Base-by-base conservation (phyloP, 176 grass and related monocot species). In the Dactylis glomerata region DNA sequence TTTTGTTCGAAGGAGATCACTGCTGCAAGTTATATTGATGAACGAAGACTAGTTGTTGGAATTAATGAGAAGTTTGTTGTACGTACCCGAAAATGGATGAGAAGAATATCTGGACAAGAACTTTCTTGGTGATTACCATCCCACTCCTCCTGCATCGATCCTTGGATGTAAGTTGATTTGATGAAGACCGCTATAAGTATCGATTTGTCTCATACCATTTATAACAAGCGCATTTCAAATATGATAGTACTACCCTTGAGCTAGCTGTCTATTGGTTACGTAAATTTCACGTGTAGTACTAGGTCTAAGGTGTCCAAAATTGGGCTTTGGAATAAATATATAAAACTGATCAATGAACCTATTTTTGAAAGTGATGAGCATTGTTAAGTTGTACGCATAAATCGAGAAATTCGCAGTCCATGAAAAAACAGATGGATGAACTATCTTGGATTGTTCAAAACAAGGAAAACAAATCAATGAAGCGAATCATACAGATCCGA, bases 31-130 rank as follows among this genome's bases (percentile, higher is more conserved):
- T 63, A 55, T 23, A 42, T 67, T 34, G 37, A 42, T 9, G 34
- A 37, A 22, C 34, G 19, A 24, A 22, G 14, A n/a, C 47, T 72
- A 23, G 26, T 38, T 76, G 41, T 78, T 59, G 42, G 59, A 83
- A 24, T 58, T 47, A 68, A 14, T 68, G 28, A 80, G 41, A 68
- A 70, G 31, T 55, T 30, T 49, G n/a, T 67, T 51, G 16, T 24
- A 63, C 89, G 26, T 88, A 96, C 94, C 94, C 94, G 82, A 93
- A 96, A 66, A 96, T 89, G 51, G 94, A 96, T 61, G 88, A 89
- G 16, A 96, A 30, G 68, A 96, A 93, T 58, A 96, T 88, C 83
- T 96, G 91, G 58, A 87, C 33, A 19, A 96, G 54, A 24, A 91
- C 79, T 85, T 89, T 93, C 75, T 86, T 88, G 23, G 87, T 91